Evolutionary conservation across 169 alveolate genomes (phyloP), one percentile per base, ranked within the genome.

Genomic region (Plasmodium cynomolgi): DNA sequence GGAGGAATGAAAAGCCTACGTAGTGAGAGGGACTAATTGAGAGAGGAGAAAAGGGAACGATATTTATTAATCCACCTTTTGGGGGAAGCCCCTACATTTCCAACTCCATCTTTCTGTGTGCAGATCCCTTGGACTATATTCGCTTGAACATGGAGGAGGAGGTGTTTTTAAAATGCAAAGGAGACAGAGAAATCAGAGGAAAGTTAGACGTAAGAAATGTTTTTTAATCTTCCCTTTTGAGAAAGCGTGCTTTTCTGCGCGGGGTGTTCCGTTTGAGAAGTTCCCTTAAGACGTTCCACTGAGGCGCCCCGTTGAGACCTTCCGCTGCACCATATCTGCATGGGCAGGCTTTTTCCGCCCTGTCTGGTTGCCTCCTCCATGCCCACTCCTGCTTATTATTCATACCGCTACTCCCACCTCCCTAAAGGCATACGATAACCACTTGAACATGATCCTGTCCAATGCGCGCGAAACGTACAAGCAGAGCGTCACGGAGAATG

Each of bases 121-220:
- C 93, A 96, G 99, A 97, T 88, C 99, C 99, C 33, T 92, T 98
- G 83, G 99, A 98, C 80, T 94, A 97, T 81, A 97, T 98, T 33
- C 97, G 99, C 29, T 84, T 98, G 20, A 97, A 97, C 41, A 96
- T 98, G 82, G 99, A 98, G 77, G 99, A 98, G 80, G 83, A 85
- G 56, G 97, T 98, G 13, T 96, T 95, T 74, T 96, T 98, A 75
- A 98, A 97, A 80, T 98, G 99, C 95, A 97, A 98, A 92, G 98
- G 98, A 62, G 98, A 97, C 41, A 93, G 99, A 33, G 99, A 98
- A 71, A 91, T 98, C n/a, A 95, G 93, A 37, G 99, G 99, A 29
- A 97, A 92, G 29, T 96, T 98, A 31, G 98, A 98, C 93, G 98
- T 97, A 86, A 62, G 75, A 17, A 71, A 3, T 56, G 34, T 26